Evolutionary conservation across 139 green algal genomes (phyloP).

Genomic region (Chlamydomonas applanata): DNA sequence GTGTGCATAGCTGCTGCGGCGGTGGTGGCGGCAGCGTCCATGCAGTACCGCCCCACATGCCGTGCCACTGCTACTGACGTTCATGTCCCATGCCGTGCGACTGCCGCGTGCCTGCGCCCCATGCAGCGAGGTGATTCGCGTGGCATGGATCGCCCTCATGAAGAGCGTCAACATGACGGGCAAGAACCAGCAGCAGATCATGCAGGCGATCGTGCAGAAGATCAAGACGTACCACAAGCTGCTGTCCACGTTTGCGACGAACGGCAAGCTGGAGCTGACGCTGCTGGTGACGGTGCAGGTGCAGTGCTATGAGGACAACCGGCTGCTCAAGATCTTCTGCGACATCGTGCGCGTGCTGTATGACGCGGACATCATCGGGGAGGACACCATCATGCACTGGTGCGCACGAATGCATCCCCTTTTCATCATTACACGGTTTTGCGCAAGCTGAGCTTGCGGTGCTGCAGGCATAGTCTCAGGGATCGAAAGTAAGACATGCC

Average conservation of each 20-base stretch:
- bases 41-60: neutral
- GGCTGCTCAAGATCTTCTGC: slow-evolving; percentile 90
- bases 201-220: slow-evolving; percentile 61
- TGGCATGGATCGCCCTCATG: slow-evolving; percentile 82
- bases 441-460: too few relatives aligned
- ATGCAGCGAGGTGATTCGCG: slow-evolving; percentile 61
- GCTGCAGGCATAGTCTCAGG: too few relatives aligned
- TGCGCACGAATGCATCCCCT: slow-evolving; percentile 20
- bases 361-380: slow-evolving; percentile 83
- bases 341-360: slow-evolving; percentile 90
- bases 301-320: slow-evolving; percentile 93
- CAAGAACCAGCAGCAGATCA: slow-evolving; percentile 93
- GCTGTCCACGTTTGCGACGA: slow-evolving; percentile 62
- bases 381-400: slow-evolving; percentile 88
- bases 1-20: neutral
- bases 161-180: slow-evolving; percentile 71
- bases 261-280: slow-evolving; percentile 78
- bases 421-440: too few relatives aligned
- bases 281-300: slow-evolving; percentile 84
- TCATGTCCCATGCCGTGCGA: slow-evolving; percentile 2
- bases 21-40: neutral
- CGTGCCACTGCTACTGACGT: slow-evolving; percentile 17
- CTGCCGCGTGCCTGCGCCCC: slow-evolving; percentile 12
- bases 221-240: slow-evolving; percentile 81
- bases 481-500: too few relatives aligned